Percentiles rank a stretch among this genome's conserved stretches.
phyloP scores from a whole-genome alignment of 441 rosid species.

The Viola pubescens region DNA sequence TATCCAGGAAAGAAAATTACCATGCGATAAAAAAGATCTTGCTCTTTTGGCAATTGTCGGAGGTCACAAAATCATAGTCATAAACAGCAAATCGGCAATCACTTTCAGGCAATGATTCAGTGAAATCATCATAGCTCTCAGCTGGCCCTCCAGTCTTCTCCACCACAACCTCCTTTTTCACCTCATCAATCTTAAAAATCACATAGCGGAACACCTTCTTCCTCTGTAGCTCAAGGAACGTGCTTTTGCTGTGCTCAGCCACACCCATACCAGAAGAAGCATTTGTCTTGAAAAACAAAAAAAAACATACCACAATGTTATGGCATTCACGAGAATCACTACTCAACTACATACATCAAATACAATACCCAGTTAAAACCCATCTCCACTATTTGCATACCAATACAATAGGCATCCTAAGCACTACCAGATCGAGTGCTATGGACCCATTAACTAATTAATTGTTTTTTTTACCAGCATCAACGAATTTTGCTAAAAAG shows the following conservation, averaged over 20 bases:
- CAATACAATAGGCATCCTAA: too few species aligned
- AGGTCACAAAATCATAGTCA: conserved; percentile 48
- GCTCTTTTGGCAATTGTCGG: conserved; percentile 49
- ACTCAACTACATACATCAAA: too few species aligned
- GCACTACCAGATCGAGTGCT: too few species aligned
- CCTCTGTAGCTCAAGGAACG: conserved; percentile 27
- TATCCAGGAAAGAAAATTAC: conserved; percentile 18
- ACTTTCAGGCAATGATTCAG: conserved; percentile 42
- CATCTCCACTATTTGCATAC: too few species aligned
- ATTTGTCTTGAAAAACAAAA: conserved; percentile 18
- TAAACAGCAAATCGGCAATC: conserved; percentile 53
- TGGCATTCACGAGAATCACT: too few species aligned
- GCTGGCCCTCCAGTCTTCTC: conserved; percentile 31
- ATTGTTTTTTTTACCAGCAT: too few species aligned
- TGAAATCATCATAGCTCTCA: conserved; percentile 40
- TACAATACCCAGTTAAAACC: too few species aligned
- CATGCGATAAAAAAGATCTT: conserved; percentile 54
- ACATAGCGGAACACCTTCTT: conserved; percentile 27
- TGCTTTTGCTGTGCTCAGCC: conserved; percentile 27
- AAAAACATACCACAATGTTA: not conserved
- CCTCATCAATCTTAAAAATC: conserved; percentile 33
- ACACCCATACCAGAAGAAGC: conserved; percentile 31
- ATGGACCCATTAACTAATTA: too few species aligned
- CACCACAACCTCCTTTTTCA: conserved; percentile 28
- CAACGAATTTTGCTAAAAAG: too few species aligned